Conservation (phyloP, 2,329 filamentous ascomycete species). For the Colletotrichum tofieldiae region DNA sequence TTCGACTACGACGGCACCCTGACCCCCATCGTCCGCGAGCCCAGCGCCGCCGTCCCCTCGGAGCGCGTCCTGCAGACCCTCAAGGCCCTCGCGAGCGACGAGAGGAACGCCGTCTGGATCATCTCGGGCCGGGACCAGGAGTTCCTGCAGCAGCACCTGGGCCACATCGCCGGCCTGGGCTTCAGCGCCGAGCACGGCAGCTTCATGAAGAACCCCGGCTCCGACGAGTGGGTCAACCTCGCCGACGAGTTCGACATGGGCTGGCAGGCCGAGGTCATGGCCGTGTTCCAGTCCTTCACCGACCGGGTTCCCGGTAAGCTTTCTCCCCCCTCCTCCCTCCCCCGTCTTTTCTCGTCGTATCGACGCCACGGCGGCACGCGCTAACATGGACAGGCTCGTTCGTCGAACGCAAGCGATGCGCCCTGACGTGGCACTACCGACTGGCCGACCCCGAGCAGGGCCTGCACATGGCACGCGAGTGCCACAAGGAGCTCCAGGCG, state of each 20-base stretch:
- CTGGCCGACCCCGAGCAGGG: conserved; percentile 90
- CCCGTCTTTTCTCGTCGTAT: background rate
- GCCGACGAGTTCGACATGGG: conserved; percentile 90
- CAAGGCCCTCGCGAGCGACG: conserved; percentile 83
- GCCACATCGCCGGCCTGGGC: conserved; percentile 91
- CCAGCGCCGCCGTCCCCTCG: conserved; percentile 89
- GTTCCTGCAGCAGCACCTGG: conserved; percentile 91
- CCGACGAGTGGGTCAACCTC: conserved; percentile 88
- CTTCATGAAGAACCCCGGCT: conserved; percentile 88
- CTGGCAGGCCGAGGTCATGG: conserved; percentile 90
- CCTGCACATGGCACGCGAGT: conserved; percentile 83
- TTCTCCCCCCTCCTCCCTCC: background rate
- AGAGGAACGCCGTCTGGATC: conserved; percentile 94
- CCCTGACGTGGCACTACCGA: conserved; percentile 97
- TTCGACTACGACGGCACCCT: conserved; percentile 99
- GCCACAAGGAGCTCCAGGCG: conserved; percentile 84
- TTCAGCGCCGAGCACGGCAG: conserved; percentile 97
- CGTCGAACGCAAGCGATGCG: conserved; percentile 94
- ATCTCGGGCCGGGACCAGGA: conserved; percentile 95
- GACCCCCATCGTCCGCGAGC: conserved; percentile 94
- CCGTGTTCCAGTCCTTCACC: conserved; percentile 90
- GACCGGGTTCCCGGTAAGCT: conserved; percentile 84
- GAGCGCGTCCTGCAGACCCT: conserved; percentile 86
- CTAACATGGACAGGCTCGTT: conserved; percentile 76
- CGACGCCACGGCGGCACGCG: too few relatives aligned